Percentiles rank a stretch among this genome's conserved stretches.
These are phyloP conservation scores for Naganishia friedmannii DNA, from an alignment of 768 basidiomycete species.

Conservation along the genomic window DNA sequence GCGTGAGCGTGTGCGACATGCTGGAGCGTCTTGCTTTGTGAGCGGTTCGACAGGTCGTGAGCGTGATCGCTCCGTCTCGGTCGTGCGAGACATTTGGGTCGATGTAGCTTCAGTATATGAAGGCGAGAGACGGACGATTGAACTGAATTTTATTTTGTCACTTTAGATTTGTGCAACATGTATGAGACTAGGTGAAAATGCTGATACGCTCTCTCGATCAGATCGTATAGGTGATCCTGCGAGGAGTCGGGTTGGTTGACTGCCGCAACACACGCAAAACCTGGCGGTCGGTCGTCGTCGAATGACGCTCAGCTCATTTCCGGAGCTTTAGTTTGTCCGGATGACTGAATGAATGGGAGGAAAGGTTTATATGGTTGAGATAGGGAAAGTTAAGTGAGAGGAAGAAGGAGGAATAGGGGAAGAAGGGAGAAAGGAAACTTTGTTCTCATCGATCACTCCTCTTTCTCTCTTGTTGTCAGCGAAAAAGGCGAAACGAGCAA, in stretches of 20 bases:
- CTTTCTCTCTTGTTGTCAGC: no score
- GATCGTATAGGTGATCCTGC: background rate
- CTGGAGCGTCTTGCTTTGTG: slow-evolving; percentile 6
- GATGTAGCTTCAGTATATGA: background rate
- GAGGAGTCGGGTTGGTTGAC: background rate
- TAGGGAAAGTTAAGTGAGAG: background rate
- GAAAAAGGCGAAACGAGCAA: background rate
- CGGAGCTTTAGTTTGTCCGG: background rate
- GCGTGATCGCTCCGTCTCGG: background rate
- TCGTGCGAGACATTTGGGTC: background rate
- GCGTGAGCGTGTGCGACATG: slow-evolving; percentile 11
- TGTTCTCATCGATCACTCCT: no score
- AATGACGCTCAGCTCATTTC: background rate
- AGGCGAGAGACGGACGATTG: background rate
- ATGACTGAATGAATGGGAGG: background rate
- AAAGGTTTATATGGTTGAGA: background rate
- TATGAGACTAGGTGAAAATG: no score
- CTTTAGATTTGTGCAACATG: background rate
- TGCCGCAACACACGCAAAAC: background rate
- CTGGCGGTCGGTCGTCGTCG: background rate
- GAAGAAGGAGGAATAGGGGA: background rate
- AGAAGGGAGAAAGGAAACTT: background rate
- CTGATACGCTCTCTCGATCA: background rate
- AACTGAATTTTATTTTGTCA: background rate
- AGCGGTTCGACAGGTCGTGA: background rate